Conservation (phyloP, 768 basidiomycete species). For the Trametes coccinea region DNA sequence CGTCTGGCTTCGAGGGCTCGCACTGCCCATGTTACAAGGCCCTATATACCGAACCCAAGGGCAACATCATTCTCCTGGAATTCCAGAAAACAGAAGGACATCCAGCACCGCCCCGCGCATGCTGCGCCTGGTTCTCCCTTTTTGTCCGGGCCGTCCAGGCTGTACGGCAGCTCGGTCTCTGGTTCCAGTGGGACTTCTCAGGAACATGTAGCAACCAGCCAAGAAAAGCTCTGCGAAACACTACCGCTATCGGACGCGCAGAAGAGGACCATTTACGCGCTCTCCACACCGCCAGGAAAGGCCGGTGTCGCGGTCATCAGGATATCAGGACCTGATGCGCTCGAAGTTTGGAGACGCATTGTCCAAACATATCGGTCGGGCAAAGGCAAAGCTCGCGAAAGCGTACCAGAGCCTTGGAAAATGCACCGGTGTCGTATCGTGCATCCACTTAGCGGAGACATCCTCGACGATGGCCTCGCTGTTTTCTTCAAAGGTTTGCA, state of each 20-base stretch:
- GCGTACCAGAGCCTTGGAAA: conserved; percentile 57
- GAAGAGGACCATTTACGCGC: conserved; percentile 78
- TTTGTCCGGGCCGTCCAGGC: conserved; percentile 10
- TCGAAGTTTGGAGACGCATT: conserved; percentile 60
- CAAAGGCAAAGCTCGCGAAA: conserved; percentile 18
- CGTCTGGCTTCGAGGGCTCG: conserved; percentile 2
- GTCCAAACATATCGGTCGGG: conserved; percentile 39
- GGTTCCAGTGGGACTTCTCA: not conserved
- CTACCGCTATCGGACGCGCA: conserved; percentile 50
- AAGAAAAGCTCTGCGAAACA: not conserved
- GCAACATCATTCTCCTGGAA: conserved; percentile 10
- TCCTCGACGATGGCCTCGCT: conserved; percentile 77
- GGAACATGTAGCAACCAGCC: not conserved
- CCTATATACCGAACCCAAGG: conserved; percentile 12
- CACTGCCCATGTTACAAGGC: conserved; percentile 10
- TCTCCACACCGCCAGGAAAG: conserved; percentile 85
- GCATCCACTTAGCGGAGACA: conserved; percentile 57
- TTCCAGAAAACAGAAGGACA: not conserved
- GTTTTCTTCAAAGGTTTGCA: conserved; percentile 77
- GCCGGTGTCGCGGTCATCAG: conserved; percentile 83
- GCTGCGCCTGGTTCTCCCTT: not conserved
- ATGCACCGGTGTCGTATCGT: conserved; percentile 71
- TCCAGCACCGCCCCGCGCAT: conserved; percentile 16
- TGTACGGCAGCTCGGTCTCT: conserved; percentile 4
- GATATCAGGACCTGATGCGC: conserved; percentile 76